A percentile compares a stretch with the other conserved stretches of the same genome.
These are phyloP conservation scores for Eucalyptus tenuipes DNA, from an alignment of 345 rosid genomes.

Conservation along the genomic window DNA sequence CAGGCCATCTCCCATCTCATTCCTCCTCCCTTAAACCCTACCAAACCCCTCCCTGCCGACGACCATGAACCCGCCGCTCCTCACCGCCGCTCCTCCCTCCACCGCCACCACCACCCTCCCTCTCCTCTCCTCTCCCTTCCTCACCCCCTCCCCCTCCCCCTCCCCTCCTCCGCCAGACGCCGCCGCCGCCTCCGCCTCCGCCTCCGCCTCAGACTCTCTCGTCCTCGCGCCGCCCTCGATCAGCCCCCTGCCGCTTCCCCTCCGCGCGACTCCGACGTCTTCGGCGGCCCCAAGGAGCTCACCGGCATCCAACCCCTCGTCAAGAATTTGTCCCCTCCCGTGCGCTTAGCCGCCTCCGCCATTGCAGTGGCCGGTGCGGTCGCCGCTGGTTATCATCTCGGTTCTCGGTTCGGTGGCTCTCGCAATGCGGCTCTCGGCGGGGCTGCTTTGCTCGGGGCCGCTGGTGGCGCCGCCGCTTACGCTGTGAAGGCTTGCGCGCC, in stretches of 20 bases:
- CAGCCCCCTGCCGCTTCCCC: background rate
- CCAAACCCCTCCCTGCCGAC: background rate
- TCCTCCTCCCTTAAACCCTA: background rate
- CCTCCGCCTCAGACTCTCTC: conserved; percentile 16
- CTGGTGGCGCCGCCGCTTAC: conserved; percentile 65
- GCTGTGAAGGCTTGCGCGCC: conserved; percentile 63
- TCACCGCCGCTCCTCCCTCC: background rate
- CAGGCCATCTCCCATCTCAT: background rate
- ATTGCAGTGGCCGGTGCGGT: conserved; percentile 58
- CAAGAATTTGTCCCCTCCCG: conserved; percentile 51
- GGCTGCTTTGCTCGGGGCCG: conserved; percentile 61
- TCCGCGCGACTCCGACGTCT: conserved; percentile 7
- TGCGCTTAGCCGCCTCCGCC: conserved; percentile 60
- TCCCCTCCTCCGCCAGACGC: conserved; percentile 15
- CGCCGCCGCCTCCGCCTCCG: conserved; percentile 15
- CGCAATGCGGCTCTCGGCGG: conserved; percentile 60
- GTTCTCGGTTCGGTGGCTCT: conserved; percentile 41
- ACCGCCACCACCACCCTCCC: background rate
- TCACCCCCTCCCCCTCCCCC: conserved; percentile 6
- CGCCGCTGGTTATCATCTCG: conserved; percentile 75
- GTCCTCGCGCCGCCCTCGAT: conserved; percentile 1
- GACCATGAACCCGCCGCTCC: background rate
- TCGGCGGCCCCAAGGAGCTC: conserved; percentile 68
- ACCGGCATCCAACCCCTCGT: conserved; percentile 70
- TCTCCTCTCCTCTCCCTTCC: background rate